A percentile compares a stretch with the other conserved stretches of the same genome.
Conservation (phyloP, 768 basidiomycete species). For the Phylloporus scabripes region DNA sequence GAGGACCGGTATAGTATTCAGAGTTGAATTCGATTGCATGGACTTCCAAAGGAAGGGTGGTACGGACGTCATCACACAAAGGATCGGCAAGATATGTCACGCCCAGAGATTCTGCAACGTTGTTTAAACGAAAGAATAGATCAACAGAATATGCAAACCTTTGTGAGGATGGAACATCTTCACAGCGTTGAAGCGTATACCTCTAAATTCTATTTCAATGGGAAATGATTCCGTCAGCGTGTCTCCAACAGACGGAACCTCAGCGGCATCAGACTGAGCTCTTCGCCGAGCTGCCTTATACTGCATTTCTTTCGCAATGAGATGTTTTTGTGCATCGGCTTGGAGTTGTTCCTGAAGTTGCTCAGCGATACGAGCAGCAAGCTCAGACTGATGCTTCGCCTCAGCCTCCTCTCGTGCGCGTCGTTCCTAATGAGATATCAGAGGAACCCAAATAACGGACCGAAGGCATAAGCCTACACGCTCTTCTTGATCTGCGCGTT, state of each 20-base stretch:
- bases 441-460: not conserved
- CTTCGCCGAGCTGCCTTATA: constrained; percentile 51
- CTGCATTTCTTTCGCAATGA: constrained; percentile 41
- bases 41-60: constrained; percentile 61
- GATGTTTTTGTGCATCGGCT: constrained; percentile 56
- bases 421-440: constrained; percentile 37
- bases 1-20: constrained; percentile 59
- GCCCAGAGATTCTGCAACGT: constrained; percentile 52
- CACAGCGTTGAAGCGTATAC: constrained; percentile 56
- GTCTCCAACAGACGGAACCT: constrained; percentile 46
- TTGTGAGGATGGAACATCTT: constrained; percentile 67
- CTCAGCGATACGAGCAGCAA: constrained; percentile 47
- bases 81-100: constrained; percentile 71
- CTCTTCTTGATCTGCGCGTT: constrained; percentile 66
- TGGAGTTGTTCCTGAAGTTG: constrained; percentile 63
- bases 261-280: constrained; percentile 67
- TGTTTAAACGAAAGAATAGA: not conserved
- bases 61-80: constrained; percentile 57
- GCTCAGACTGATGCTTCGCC: constrained; percentile 45
- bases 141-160: constrained; percentile 37
- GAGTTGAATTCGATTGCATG: constrained; percentile 61
- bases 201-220: constrained; percentile 51
- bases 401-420: constrained; percentile 52
- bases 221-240: constrained; percentile 59
- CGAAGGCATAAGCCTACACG: constrained; percentile 36